phyloP scores from a whole-genome alignment of 768 basidiomycete genomes.

The Naganishia kalamii region DNA sequence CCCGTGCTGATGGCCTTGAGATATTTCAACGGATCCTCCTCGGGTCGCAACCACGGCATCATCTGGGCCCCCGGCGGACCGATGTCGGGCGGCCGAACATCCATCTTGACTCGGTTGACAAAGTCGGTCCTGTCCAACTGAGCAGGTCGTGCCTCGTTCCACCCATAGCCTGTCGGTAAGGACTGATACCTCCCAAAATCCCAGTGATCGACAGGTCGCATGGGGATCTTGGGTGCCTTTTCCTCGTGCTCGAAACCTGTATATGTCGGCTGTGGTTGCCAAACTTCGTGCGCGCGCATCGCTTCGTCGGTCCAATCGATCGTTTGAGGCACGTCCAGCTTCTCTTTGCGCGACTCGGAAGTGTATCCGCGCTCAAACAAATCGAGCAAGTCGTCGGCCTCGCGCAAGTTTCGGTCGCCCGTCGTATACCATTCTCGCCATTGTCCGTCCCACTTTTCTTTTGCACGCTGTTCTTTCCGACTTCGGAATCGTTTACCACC shows the following conservation, averaged over 20 bases:
- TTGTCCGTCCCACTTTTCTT: conserved; percentile 42
- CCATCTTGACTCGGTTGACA: conserved; percentile 23
- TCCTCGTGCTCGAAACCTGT: conserved; percentile 19
- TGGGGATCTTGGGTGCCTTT: conserved; percentile 11
- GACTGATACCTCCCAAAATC: conserved; percentile 18
- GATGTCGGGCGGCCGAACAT: conserved; percentile 7
- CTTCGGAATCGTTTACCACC: conserved; percentile 37
- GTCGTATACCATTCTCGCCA: conserved; percentile 43
- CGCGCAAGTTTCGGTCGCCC: conserved; percentile 37
- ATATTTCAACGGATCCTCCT: conserved; percentile 24
- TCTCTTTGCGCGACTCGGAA: background rate
- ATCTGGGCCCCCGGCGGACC: conserved; percentile 20
- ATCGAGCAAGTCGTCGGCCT: conserved; percentile 37
- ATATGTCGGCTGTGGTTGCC: conserved; percentile 30
- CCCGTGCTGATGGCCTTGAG: conserved; percentile 35
- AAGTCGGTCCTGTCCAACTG: background rate
- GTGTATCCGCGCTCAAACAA: conserved; percentile 26
- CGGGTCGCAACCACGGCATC: conserved; percentile 26
- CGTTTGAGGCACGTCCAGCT: conserved; percentile 11
- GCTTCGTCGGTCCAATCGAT: conserved; percentile 35
- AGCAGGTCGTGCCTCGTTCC: background rate
- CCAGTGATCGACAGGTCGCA: conserved; percentile 6
- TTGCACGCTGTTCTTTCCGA: conserved; percentile 32
- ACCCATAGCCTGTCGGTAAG: conserved; percentile 15
- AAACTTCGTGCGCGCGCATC: conserved; percentile 28